A percentile compares a stretch with the other conserved stretches of the same genome.
Conservation (phyloP, 1,284 basidiomycete species). For the Erythrobasidium hasegawianum region DNA sequence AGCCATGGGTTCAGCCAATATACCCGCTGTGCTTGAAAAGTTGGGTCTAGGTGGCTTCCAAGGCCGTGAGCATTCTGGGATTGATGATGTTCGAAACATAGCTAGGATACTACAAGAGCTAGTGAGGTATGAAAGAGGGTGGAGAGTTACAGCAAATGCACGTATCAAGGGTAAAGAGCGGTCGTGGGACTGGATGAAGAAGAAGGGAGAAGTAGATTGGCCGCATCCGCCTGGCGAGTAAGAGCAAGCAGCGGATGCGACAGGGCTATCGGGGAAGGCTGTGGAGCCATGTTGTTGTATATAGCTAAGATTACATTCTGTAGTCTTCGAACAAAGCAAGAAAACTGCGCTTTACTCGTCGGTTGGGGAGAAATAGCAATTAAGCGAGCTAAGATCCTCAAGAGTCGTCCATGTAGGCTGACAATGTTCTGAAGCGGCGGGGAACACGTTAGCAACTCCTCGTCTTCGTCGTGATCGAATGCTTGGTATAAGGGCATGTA, state of each 20-base stretch:
- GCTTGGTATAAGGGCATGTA: no score
- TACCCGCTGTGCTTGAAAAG: conserved; percentile 48
- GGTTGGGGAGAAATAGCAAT: no score
- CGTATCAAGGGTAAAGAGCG: conserved; percentile 16
- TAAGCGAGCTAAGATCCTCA: no score
- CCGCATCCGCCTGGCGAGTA: conserved; percentile 17
- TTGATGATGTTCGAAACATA: conserved; percentile 83
- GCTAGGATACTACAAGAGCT: conserved; percentile 61
- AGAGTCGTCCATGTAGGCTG: no score
- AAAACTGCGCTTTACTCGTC: no score
- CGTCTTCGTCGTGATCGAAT: no score
- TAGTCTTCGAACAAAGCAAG: background rate
- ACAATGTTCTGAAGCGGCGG: no score
- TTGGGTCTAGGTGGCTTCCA: conserved; percentile 58
- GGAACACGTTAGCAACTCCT: no score
- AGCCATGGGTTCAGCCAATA: conserved; percentile 54
- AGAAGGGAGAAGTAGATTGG: conserved; percentile 19
- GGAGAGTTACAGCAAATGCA: conserved; percentile 26
- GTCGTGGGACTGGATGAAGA: conserved; percentile 27
- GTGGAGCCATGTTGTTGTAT: background rate
- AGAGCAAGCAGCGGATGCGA: no score
- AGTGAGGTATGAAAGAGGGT: conserved; percentile 17
- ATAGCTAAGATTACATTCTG: background rate
- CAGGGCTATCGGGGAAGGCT: no score
- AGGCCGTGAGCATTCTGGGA: conserved; percentile 78